Conservation (phyloP, 352 stramenopile genomes). For the Paralagenidium karlingii region DNA sequence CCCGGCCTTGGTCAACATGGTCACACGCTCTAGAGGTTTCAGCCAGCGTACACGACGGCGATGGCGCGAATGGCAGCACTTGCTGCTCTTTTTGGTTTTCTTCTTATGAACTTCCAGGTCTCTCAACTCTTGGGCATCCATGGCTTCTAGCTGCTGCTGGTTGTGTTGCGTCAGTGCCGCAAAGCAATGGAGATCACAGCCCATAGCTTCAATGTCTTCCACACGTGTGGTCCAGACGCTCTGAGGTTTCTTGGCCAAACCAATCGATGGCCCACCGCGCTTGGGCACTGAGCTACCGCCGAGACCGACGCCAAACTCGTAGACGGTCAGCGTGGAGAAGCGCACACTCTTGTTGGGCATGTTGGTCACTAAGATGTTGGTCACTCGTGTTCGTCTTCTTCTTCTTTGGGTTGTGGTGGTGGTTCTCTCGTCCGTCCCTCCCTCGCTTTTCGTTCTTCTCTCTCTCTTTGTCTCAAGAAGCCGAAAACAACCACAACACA, state of each 20-base stretch:
- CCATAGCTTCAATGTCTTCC: constrained; percentile 13
- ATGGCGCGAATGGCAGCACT: constrained; percentile 2
- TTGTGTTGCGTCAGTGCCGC: constrained; percentile 5
- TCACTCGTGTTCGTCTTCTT: no score
- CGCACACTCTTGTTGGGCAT: constrained; percentile 34
- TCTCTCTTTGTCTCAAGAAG: no score
- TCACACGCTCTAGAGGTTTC: constrained; percentile 45
- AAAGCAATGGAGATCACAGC: constrained; percentile 9
- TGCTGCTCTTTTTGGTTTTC: constrained; percentile 2
- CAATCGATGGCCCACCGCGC: constrained; percentile 36
- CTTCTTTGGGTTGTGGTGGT: no score
- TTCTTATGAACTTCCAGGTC: neutral
- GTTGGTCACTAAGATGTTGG: no score
- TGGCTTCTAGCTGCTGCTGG: neutral
- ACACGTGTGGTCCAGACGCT: constrained; percentile 31
- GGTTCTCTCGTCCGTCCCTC: no score
- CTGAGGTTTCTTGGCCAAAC: constrained; percentile 18
- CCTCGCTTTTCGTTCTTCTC: no score
- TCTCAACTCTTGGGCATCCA: no score
- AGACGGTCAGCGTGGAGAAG: constrained; percentile 41
- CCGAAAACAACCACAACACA: no score
- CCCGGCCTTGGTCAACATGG: constrained; percentile 47
- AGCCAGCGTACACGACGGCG: constrained; percentile 42
- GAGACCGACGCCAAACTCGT: constrained; percentile 43
- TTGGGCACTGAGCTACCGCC: constrained; percentile 32